Evolutionary conservation across 345 rosid species (phyloP).

Genomic region (Toxicodendron radicans): DNA sequence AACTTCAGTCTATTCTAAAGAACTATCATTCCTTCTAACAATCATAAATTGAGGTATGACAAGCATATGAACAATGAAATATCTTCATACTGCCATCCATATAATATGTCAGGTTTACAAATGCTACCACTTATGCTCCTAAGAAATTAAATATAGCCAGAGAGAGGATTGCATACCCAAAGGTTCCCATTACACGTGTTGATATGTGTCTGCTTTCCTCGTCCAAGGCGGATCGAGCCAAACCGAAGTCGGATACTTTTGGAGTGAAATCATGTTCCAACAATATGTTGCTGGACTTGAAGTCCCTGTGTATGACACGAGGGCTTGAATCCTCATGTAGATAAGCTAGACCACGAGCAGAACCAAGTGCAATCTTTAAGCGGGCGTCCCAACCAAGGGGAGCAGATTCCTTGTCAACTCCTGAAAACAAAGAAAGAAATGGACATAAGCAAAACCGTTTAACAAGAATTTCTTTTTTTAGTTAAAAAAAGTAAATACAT

Average conservation of each 20-base stretch:
- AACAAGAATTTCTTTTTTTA: neutral
- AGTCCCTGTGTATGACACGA: conserved; percentile 92
- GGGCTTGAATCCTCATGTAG: conserved; percentile 98
- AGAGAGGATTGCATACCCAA: conserved; percentile 54
- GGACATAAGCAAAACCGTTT: conserved; percentile 7
- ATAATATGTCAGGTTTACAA: neutral
- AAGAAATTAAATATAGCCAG: conserved; percentile 1
- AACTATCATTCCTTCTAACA: neutral
- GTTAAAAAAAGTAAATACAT: neutral
- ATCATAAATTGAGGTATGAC: neutral
- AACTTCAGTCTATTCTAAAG: neutral
- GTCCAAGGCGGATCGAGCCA: conserved; percentile 89
- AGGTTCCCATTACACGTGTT: conserved; percentile 97
- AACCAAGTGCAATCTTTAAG: conserved; percentile 93
- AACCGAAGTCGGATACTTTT: conserved; percentile 94
- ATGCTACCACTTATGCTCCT: neutral
- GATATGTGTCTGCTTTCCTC: conserved; percentile 91
- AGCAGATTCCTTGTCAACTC: conserved; percentile 67
- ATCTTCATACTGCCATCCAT: neutral
- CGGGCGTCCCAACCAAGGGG: conserved; percentile 91
- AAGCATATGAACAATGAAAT: neutral
- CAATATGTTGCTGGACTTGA: conserved; percentile 93
- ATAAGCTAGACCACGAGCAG: conserved; percentile 94
- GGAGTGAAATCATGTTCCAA: conserved; percentile 90
- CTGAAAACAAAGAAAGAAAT: conserved; percentile 33